Evolutionary conservation across 176 grass and related monocot species (phyloP), one percentile per base, ranked within the genome.

Genomic region (Leersia perrieri): DNA sequence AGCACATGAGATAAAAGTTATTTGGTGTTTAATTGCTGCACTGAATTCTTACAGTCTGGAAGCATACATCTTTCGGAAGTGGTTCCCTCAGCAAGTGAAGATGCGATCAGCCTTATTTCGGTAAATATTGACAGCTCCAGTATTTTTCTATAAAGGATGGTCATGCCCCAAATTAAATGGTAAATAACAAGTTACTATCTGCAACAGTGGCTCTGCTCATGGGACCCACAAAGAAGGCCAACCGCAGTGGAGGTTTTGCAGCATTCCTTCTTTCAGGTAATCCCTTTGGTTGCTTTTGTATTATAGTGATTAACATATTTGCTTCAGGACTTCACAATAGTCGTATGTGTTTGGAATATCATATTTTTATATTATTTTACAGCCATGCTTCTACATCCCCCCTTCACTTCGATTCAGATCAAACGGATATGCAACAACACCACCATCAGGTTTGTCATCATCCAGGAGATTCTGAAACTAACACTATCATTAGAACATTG

Each of bases 261-360:
- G 68, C 96, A 99, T 84, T 77, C 96, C 70, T 99, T 95, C 72
- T 99, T 99, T 84, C 90, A 99, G 96, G 96, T 99, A 14, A 82
- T 68, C 33, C 53, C 74, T 86, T 49, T 78, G 14, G 40, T 9
- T 15, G 22, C 20, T 82, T 57, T 41, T 35, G 8, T 33, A 26
- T 15, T 64, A 31, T 13, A 25, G 13, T 12, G 11, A 60, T 61
- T 18, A 53, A 39, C 53, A 76, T 16, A 72, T 47, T 45, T 0
- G 20, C 1, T 31, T 41, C 10, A 9, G 65, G 20, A 66, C 23
- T 33, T 82, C 61, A 73, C 81, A 3, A 38, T 73, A 32, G 11
- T 60, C 45, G 0, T 82, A 61, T 66, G 66, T 66, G 6, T 53
- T 53, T 53, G 1, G 20, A 53, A n/a, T 22, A 53, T 53, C 49